Evolutionary conservation across 345 rosid genomes (phyloP).

Genomic region (Pelargonium nanum): DNA sequence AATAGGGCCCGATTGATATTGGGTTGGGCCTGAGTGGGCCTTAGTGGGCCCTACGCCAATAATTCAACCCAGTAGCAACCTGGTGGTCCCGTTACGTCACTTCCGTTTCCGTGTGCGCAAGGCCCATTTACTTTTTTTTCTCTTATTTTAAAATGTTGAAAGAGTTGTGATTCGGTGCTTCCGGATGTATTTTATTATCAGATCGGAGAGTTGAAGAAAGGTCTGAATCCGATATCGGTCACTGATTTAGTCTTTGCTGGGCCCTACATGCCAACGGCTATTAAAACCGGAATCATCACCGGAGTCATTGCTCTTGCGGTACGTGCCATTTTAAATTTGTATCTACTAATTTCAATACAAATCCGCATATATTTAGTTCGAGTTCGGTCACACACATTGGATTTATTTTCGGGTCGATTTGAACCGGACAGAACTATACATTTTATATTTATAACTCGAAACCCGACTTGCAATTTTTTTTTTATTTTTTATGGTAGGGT

Average conservation of each 20-base stretch:
- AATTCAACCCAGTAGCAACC: too few relatives aligned
- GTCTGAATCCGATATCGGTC: constrained; percentile 67
- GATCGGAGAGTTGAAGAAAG: constrained; percentile 78
- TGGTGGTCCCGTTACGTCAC: too few relatives aligned
- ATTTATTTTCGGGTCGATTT: too few relatives aligned
- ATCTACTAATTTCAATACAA: not conserved
- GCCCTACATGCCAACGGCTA: constrained; percentile 40
- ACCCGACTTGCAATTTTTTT: too few relatives aligned
- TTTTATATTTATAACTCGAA: too few relatives aligned
- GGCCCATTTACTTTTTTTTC: not conserved
- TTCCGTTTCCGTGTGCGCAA: too few relatives aligned
- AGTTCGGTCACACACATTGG: not conserved
- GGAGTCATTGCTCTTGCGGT: constrained; percentile 85
- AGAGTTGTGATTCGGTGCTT: constrained; percentile 8
- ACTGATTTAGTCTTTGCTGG: constrained; percentile 45
- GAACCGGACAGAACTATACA: too few relatives aligned
- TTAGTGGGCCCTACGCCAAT: too few relatives aligned
- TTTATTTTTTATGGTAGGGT: too few relatives aligned
- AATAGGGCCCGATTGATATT: too few relatives aligned
- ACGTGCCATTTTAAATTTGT: constrained; percentile 9
- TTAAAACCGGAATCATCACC: constrained; percentile 68
- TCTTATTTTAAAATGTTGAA: not conserved
- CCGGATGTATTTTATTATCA: constrained; percentile 13
- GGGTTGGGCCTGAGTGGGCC: too few relatives aligned
- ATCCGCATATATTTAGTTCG: not conserved